These are phyloP conservation scores for Paecilomyces sp. DNA, from an alignment of 2,329 filamentous ascomycete genomes.

Conservation along the genomic window DNA sequence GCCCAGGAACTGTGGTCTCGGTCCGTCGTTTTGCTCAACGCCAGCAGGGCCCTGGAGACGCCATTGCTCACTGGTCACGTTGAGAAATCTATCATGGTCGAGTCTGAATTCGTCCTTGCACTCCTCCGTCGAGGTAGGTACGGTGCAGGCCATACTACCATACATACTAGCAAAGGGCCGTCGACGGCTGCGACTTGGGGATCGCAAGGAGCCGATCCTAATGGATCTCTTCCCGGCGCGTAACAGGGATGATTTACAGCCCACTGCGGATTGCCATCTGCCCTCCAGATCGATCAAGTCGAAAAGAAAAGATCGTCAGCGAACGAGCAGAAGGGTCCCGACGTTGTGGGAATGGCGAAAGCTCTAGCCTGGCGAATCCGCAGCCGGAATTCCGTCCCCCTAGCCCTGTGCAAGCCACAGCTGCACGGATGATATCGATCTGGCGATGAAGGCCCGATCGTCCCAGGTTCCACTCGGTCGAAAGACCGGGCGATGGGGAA, in stretches of 20 bases:
- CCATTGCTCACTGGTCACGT: not conserved
- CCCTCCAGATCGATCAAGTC: not conserved
- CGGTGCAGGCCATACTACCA: too few relatives aligned
- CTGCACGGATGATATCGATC: slow-evolving; percentile 1
- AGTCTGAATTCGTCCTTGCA: not conserved
- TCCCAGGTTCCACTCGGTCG: not conserved
- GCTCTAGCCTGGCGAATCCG: not conserved
- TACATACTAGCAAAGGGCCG: not conserved
- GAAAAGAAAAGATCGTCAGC: not conserved
- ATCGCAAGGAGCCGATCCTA: not conserved
- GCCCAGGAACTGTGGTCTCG: slow-evolving; percentile 58
- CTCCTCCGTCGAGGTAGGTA: not conserved
- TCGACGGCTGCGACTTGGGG: not conserved
- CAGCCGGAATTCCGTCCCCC: not conserved
- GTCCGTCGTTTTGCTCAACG: not conserved
- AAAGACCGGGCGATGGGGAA: not conserved
- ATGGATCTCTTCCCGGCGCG: not conserved
- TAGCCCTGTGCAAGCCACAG: slow-evolving; percentile 1
- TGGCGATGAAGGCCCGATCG: slow-evolving; percentile 2
- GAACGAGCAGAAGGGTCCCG: not conserved
- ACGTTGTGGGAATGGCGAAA: not conserved
- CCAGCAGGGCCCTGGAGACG: not conserved
- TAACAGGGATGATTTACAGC: not conserved
- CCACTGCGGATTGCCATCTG: not conserved
- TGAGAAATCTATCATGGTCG: not conserved